phyloP scores from a whole-genome alignment of 2,329 filamentous ascomycete species.

The Pyrenophora teres region DNA sequence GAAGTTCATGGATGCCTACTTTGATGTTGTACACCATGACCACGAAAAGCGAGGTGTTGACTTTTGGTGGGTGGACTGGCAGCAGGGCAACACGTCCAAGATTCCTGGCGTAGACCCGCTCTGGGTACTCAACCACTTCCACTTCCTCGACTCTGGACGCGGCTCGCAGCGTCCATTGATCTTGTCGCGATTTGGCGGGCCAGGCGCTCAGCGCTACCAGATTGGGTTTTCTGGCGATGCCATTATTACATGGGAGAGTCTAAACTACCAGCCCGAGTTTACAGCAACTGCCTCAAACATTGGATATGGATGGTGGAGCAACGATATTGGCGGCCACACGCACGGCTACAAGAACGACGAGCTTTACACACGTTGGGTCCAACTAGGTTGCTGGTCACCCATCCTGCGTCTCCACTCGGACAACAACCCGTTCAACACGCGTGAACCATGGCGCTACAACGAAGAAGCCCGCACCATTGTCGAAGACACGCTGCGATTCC shows the following conservation, averaged over 20 bases:
- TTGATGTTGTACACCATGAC: constrained; percentile 60
- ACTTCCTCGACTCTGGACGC: constrained; percentile 60
- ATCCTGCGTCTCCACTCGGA: constrained; percentile 65
- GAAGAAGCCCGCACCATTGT: constrained; percentile 55
- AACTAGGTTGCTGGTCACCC: constrained; percentile 65
- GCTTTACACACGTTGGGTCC: constrained; percentile 64
- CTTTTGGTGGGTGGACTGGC: constrained; percentile 73
- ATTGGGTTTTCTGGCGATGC: constrained; percentile 69
- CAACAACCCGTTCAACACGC: constrained; percentile 62
- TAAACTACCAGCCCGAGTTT: constrained; percentile 69
- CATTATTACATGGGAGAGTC: constrained; percentile 63
- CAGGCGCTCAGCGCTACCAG: constrained; percentile 67
- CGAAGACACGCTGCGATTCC: constrained; percentile 56
- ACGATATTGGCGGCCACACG: constrained; percentile 70
- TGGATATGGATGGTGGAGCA: constrained; percentile 71
- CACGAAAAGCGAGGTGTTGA: constrained; percentile 63
- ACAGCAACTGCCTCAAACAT: constrained; percentile 70
- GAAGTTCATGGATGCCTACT: constrained; percentile 63
- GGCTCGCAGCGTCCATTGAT: constrained; percentile 56
- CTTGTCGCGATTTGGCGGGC: constrained; percentile 66
- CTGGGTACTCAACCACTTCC: constrained; percentile 69
- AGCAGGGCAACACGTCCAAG: constrained; percentile 62
- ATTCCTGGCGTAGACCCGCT: constrained; percentile 65
- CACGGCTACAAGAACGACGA: constrained; percentile 62
- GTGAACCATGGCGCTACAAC: constrained; percentile 66